Base-by-base conservation (phyloP, 345 rosid species). In the Physaria fendleri region DNA sequence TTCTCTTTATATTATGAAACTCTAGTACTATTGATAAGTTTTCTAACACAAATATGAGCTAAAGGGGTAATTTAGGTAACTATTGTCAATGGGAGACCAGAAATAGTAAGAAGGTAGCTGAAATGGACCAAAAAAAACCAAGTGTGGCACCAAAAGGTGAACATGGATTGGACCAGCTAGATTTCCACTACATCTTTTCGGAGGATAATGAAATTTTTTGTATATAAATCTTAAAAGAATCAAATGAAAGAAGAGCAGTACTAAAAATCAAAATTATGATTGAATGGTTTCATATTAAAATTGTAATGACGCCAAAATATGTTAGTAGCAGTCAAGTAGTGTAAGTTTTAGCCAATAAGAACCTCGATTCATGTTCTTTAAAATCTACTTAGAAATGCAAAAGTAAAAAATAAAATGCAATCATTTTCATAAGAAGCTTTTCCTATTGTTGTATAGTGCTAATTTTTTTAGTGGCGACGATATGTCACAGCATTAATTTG, bases 111-210 rank as follows among this genome's bases (percentile, higher is more conserved):
- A 5, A 10, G 44, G 47, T 56, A 79, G 66, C 38, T 75, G 33
- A 79, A 73, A 76, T 80, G 77, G 63, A 69, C 51, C 51, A 56
- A 60, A 56, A 50, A 29, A 46, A 46, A 38, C 35, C 39, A 64
- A 48, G 68, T 54, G 68, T 44, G 62, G 44, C 56, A 35, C 27
- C 27, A 54, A 78, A 68, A 77, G 75, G 62, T 60, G 56, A 68
- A 25, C 18, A 71, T 59, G 62, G 56, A 80, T 72, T 78, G 81
- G 90, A 84, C 86, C 84, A 82, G 74, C 77, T 69, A 46, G 71
- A 59, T 56, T 64, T 77, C 86, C 88, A 79, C 85, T 80, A 74
- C 63, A 63, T 62, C 7, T 23, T 38, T 69, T 9, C 35, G 57
- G 8, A 66, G 61, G 69, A 65, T 59, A 56, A 56, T 44, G 47